Percentiles rank a stretch among this genome's conserved stretches.
These are phyloP conservation scores for Pseudogymnoascus sp. DNA, from an alignment of 2,329 filamentous ascomycete genomes.

Conservation along the genomic window DNA sequence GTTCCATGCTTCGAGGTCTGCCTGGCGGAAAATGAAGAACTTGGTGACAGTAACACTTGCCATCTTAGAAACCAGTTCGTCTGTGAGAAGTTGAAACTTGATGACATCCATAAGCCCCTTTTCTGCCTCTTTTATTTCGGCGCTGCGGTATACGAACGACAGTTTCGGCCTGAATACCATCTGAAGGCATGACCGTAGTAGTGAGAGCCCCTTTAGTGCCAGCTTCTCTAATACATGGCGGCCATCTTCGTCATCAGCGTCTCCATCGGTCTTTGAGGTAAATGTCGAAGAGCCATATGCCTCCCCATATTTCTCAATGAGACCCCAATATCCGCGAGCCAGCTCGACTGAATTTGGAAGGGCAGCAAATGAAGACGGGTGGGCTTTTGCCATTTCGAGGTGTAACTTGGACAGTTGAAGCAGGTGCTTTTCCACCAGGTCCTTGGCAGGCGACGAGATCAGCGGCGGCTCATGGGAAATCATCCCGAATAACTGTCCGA, in stretches of 20 bases:
- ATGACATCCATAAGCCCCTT: conserved; percentile 59
- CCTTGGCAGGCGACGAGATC: conserved; percentile 43
- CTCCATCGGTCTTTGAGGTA: conserved; percentile 34
- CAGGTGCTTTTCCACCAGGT: conserved; percentile 72
- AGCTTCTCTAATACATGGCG: conserved; percentile 67
- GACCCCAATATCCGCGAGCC: conserved; percentile 74
- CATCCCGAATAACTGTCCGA: conserved; percentile 64
- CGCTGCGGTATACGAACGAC: conserved; percentile 73
- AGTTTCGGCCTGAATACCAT: conserved; percentile 76
- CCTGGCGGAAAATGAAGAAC: conserved; percentile 78
- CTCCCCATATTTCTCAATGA: conserved; percentile 69
- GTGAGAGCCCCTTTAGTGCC: conserved; percentile 70
- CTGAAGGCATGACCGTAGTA: conserved; percentile 73
- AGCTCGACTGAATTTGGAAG: conserved; percentile 73
- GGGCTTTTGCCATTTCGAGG: conserved; percentile 69
- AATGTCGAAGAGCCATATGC: conserved; percentile 48
- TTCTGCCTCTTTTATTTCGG: conserved; percentile 68
- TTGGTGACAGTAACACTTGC: conserved; percentile 78
- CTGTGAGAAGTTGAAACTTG: conserved; percentile 64
- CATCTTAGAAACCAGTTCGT: conserved; percentile 69
- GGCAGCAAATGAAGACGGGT: conserved; percentile 74
- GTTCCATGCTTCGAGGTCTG: conserved; percentile 85
- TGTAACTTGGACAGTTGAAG: conserved; percentile 89
- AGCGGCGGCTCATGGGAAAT: conserved; percentile 47
- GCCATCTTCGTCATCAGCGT: conserved; percentile 36